Percentiles rank a stretch among this genome's conserved stretches.
These are phyloP conservation scores for Mixia osmundae DNA, from an alignment of 1,284 basidiomycete genomes.

Conservation along the genomic window DNA sequence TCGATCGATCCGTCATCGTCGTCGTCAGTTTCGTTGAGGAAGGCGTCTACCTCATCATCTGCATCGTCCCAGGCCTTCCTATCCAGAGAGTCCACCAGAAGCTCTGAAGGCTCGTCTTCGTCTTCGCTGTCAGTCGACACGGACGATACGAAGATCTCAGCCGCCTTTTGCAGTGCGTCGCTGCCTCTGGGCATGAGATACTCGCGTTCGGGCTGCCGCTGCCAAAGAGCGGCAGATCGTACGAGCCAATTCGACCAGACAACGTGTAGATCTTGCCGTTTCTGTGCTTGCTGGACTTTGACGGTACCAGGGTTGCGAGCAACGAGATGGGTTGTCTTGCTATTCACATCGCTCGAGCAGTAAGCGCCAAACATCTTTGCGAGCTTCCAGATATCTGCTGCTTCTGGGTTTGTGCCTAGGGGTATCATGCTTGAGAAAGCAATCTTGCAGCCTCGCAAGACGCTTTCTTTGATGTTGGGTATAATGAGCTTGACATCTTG, in stretches of 20 bases:
- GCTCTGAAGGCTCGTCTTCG: constrained; percentile 1
- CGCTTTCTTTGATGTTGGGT: constrained; percentile 45
- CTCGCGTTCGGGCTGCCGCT: constrained; percentile 39
- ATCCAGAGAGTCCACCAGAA: constrained; percentile 14
- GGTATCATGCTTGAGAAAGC: constrained; percentile 88
- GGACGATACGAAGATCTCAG: too few species aligned
- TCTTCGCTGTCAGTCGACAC: constrained; percentile 2
- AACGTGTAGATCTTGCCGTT: constrained; percentile 37
- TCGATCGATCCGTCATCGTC: background rate
- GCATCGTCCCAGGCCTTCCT: constrained; percentile 47
- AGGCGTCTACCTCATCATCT: constrained; percentile 65
- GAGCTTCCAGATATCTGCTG: constrained; percentile 62
- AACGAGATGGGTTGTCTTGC: constrained; percentile 67
- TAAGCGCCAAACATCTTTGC: constrained; percentile 71
- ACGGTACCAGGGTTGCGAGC: constrained; percentile 63
- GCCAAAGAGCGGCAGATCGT: constrained; percentile 61
- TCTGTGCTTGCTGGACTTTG: constrained; percentile 60
- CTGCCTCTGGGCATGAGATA: constrained; percentile 31
- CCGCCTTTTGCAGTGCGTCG: background rate
- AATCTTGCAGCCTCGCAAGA: constrained; percentile 51
- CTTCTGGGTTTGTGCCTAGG: constrained; percentile 48
- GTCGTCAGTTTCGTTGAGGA: constrained; percentile 42
- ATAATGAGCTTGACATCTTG: constrained; percentile 42
- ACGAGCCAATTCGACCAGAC: constrained; percentile 76
- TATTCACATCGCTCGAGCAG: constrained; percentile 42